Evolutionary conservation across 2,329 filamentous ascomycete genomes (phyloP), one percentile per base, ranked within the genome.

Genomic region (Tolypocladium pustulatum): DNA sequence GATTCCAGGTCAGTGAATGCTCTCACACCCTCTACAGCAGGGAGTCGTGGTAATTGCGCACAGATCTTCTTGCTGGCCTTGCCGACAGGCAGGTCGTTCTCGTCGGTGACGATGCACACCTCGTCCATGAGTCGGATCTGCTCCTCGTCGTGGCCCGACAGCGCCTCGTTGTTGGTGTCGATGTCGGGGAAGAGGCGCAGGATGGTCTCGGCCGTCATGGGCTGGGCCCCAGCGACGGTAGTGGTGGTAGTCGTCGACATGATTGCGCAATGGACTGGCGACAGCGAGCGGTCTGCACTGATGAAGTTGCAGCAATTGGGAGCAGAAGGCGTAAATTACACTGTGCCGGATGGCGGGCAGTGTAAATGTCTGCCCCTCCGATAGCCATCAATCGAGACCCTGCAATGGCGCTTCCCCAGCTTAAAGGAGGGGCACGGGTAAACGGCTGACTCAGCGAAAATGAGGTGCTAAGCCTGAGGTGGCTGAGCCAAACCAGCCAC

Each of bases 71-170:
- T 97, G 85, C 90, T 96, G 56, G 91, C 93, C 65, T 91, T 96
- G 63, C 94, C 94, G 73, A 99, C 96, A 36, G 93, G 92, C 67
- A 85, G 79, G 73, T 97, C 94, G 68, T 97, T 84, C 68, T 96
- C 86, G 74, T 97, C 93, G 54, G 95, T 79, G 22, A 99, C 94
- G 72, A 99, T 97, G 81, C 94, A 99, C 55, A 97, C 89, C 78
- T 97, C 94, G 69, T 99, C 93, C 94, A 99, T 99, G 68, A 99
- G 78, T 56, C 93, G 87, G 68, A 97, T 96, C 78, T 99, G 94
- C 79, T 97, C 93, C 73, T 90, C 93, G 78, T 97, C 92, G 78
- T 97, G 95, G 56, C 93, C 94, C 59, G 88, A 88, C 52, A 97
- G 82, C 60, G 91, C 90, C 57, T 84, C 81, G 63, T 87, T 86